Conservation (phyloP, 1,284 basidiomycete species). For the Xerocomus nothofagi region DNA sequence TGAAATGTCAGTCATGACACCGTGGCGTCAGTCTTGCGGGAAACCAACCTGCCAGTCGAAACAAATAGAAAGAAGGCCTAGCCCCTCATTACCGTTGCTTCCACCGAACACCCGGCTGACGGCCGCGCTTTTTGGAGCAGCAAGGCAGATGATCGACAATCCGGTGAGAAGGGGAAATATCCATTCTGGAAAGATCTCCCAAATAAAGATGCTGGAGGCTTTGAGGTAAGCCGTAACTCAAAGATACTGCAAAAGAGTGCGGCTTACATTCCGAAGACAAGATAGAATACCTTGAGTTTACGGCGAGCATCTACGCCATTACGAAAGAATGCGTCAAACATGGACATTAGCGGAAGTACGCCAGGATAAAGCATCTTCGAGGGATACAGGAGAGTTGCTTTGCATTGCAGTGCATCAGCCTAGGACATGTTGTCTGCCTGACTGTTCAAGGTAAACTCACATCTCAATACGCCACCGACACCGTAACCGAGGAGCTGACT, state of each 20-base stretch:
- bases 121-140: constrained; percentile 45
- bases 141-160: constrained; percentile 58
- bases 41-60: constrained; percentile 53
- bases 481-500: constrained; percentile 63
- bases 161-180: constrained; percentile 50
- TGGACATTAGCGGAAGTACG: constrained; percentile 54
- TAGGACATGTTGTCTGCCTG: not conserved
- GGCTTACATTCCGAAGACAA: constrained; percentile 44
- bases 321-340: constrained; percentile 57
- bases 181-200: constrained; percentile 56
- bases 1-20: not conserved
- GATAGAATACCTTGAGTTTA: constrained; percentile 50
- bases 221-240: not conserved
- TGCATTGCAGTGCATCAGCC: constrained; percentile 22
- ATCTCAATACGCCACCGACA: constrained; percentile 60
- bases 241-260: not conserved
- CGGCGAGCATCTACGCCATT: constrained; percentile 45
- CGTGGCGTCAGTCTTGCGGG: rapidly evolving
- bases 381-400: constrained; percentile 56
- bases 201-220: constrained; percentile 44
- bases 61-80: constrained; percentile 50
- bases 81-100: constrained; percentile 58
- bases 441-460: constrained; percentile 30
- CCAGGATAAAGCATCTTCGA: constrained; percentile 64
- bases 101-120: constrained; percentile 63